Conservation (phyloP, 2,329 filamentous ascomycete genomes). For the Fusarium scirpi region DNA sequence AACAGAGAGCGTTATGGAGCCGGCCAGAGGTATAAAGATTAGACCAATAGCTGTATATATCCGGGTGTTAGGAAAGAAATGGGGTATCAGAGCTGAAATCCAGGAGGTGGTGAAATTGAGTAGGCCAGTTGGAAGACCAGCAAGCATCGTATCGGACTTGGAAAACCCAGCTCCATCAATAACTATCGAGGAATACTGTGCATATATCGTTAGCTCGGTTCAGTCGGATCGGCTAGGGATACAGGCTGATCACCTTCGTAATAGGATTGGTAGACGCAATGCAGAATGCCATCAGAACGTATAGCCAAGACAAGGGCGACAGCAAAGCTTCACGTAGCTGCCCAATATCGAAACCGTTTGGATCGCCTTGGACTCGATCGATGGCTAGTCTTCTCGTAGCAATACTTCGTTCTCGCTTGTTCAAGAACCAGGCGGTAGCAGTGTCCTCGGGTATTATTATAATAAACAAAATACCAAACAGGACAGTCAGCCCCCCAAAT, state of each 20-base stretch:
- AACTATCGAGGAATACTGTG: slow-evolving; percentile 23
- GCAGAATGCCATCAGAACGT: slow-evolving; percentile 38
- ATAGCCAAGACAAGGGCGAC: slow-evolving; percentile 30
- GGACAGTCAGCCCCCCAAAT: slow-evolving; percentile 31
- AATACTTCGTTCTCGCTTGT: slow-evolving; percentile 30
- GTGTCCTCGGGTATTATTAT: slow-evolving; percentile 27
- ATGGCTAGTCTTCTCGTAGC: slow-evolving; percentile 32
- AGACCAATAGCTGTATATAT: slow-evolving; percentile 28
- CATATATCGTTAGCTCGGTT: neutral
- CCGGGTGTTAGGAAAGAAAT: slow-evolving; percentile 33
- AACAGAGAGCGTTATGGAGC: slow-evolving; percentile 26
- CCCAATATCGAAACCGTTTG: slow-evolving; percentile 24
- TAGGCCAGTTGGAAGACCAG: slow-evolving; percentile 18
- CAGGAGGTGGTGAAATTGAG: slow-evolving; percentile 39
- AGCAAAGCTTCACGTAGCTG: slow-evolving; percentile 41
- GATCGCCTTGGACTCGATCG: slow-evolving; percentile 29
- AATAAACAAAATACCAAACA: slow-evolving; percentile 18
- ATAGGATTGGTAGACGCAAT: slow-evolving; percentile 40
- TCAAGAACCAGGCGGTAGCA: slow-evolving; percentile 38
- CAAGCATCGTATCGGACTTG: slow-evolving; percentile 28
- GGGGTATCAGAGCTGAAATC: slow-evolving; percentile 36
- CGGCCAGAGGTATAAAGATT: slow-evolving; percentile 13
- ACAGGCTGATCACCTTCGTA: slow-evolving; percentile 27
- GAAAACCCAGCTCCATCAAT: slow-evolving; percentile 27
- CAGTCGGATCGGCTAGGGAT: too few relatives aligned